Conservation (phyloP, 108 stramenopile species). For the Skeletonema costatum region DNA sequence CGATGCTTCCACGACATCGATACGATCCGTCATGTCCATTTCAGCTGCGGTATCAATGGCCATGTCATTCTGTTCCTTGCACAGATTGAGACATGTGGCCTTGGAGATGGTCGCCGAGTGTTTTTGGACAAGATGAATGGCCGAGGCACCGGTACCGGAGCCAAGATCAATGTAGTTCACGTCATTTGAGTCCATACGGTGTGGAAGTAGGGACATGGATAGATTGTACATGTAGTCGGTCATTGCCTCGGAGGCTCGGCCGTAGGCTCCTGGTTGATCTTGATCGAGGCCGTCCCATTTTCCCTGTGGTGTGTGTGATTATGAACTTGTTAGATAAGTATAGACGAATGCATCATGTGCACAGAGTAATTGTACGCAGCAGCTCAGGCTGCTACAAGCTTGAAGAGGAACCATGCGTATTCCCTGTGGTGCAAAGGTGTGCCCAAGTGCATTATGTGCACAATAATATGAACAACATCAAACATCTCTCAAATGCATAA, state of each 20-base stretch:
- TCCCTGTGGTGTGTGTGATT: no score
- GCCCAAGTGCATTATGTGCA: no score
- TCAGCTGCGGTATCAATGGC: constrained; percentile 39
- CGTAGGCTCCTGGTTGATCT: constrained; percentile 37
- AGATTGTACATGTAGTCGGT: constrained; percentile 48
- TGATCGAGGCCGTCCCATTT: constrained; percentile 48
- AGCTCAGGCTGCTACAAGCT: not conserved
- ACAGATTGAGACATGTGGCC: constrained; percentile 55
- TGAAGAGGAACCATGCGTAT: no score
- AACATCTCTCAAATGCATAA: not conserved
- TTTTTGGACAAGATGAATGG: constrained; percentile 18
- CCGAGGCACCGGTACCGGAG: constrained; percentile 48
- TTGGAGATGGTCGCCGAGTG: constrained; percentile 14
- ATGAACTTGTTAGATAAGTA: no score
- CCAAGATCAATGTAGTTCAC: constrained; percentile 49
- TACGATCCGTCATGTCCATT: constrained; percentile 31
- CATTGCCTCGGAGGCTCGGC: constrained; percentile 44
- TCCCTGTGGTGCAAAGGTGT: no score
- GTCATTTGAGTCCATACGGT: constrained; percentile 14
- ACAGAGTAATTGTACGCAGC: not conserved
- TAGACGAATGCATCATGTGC: no score
- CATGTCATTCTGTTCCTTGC: constrained; percentile 56
- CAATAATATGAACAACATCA: no score
- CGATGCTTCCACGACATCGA: constrained; percentile 38
- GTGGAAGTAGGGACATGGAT: constrained; percentile 23